phyloP scores from a whole-genome alignment of 1,284 basidiomycete genomes.

The Ceratobasidium sp. region DNA sequence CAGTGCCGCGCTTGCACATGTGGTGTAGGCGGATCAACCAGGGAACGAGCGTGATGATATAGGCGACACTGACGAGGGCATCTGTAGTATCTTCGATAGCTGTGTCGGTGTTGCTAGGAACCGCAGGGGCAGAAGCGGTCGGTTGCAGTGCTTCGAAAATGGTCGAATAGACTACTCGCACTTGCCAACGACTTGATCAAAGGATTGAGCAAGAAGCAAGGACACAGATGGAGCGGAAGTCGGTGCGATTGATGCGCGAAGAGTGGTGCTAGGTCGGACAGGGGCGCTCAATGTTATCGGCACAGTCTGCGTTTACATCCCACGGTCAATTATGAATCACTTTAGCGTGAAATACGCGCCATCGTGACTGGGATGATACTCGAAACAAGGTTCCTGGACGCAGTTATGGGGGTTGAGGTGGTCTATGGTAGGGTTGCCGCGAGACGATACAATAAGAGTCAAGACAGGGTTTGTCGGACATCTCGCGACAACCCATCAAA shows the following conservation, averaged over 20 bases:
- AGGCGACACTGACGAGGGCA: slow-evolving; percentile 30
- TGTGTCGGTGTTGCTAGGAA: slow-evolving; percentile 28
- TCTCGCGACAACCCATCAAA: too few species aligned
- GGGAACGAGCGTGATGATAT: slow-evolving; percentile 35
- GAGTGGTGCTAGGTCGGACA: neutral
- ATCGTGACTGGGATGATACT: neutral
- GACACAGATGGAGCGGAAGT: neutral
- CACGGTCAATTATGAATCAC: neutral
- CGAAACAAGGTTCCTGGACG: neutral
- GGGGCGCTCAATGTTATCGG: slow-evolving; percentile 2
- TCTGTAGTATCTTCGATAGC: slow-evolving; percentile 47
- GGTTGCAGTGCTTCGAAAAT: neutral
- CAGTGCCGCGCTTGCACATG: slow-evolving; percentile 36
- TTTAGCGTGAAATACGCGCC: neutral
- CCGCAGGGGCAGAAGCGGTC: slow-evolving; percentile 16
- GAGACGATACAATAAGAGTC: too few species aligned
- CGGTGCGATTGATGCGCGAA: neutral
- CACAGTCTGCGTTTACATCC: slow-evolving; percentile 10
- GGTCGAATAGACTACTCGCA: slow-evolving; percentile 10
- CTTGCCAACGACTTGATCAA: neutral
- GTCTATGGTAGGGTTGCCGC: neutral
- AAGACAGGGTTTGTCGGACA: too few species aligned
- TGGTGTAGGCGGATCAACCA: slow-evolving; percentile 45
- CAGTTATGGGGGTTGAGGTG: neutral
- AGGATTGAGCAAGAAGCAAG: neutral